These are phyloP conservation scores for Penicillium sp. DNA, from an alignment of 2,329 filamentous ascomycete species.

Conservation along the genomic window DNA sequence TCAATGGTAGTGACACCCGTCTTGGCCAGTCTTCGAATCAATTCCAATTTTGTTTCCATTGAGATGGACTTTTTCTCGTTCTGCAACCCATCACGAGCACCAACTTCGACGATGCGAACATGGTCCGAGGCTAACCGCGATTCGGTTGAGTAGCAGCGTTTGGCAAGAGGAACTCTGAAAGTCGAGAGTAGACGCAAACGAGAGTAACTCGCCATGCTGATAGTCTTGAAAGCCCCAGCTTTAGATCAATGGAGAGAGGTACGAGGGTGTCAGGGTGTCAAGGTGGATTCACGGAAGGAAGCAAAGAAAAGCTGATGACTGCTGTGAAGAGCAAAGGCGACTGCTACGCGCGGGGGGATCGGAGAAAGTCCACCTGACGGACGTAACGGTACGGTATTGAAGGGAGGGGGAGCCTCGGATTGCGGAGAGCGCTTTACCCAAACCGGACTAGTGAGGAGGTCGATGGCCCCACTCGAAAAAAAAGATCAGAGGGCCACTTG, in stretches of 20 bases:
- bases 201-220: slow-evolving; percentile 25
- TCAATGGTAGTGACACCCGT: slow-evolving; percentile 49
- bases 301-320: slow-evolving; percentile 4
- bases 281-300: slow-evolving; percentile 2
- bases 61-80: slow-evolving; percentile 48
- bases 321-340: slow-evolving; percentile 1
- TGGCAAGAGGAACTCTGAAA: slow-evolving; percentile 16
- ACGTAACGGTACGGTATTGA: too few relatives aligned
- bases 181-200: slow-evolving; percentile 26
- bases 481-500: not conserved
- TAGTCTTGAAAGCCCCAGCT: not conserved
- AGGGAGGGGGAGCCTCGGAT: slow-evolving; percentile 2
- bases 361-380: too few relatives aligned
- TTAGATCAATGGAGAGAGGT: not conserved
- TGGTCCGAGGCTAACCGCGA: slow-evolving; percentile 42
- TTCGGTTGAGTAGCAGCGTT: slow-evolving; percentile 35
- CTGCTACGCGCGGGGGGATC: not conserved
- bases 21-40: slow-evolving; percentile 43
- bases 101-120: slow-evolving; percentile 50
- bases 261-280: not conserved
- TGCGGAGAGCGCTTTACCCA: slow-evolving; percentile 26
- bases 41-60: slow-evolving; percentile 44
- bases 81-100: slow-evolving; percentile 49
- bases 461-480: slow-evolving; percentile 13
- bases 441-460: slow-evolving; percentile 11